Evolutionary conservation across 1,139 yeast genomes (phyloP), one percentile per base, ranked within the genome.

Genomic region (Insectozyma bohioensis): DNA sequence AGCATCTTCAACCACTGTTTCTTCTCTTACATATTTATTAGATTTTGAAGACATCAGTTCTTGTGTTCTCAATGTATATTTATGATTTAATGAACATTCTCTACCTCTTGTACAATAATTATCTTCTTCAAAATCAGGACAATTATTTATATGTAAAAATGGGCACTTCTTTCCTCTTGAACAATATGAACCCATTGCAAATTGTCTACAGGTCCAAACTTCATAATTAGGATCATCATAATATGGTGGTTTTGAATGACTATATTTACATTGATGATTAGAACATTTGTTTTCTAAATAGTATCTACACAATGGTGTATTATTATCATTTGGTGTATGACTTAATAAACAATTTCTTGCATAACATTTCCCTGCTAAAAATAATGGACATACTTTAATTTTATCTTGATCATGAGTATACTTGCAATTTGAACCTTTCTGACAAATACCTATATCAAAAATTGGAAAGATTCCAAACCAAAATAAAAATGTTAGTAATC

Each of bases 161-260:
- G 71, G 66, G 52, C 95, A 85, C 23, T 52, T 47, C 14, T 56
- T 51, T 0, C 95, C 95, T 23, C 75, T 53, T 18, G 63, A 72
- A 54, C 95, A 85, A 58, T 75, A 82, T 1, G 92, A 90, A 6
- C 75, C 74, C 21, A 79, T 49, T 2, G 90, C 72, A 61, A 85
- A 85, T 20, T 75, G 79, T 19, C 85, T 64, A 48, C 95, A 85
- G 0, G 77, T 62, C 53, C 67, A 60, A 5, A 77, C 63, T 20
- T 65, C 68, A 9, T 61, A 54, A 15, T 58, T 56, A 1, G 67
- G 58, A 34, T 70, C 52, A 49, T 61, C 65, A 50, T 81, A 54
- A 21, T 49, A 44, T 3, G 41, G 39, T 1, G 67, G 67, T 21
- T 51, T 48, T 16, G 34, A 37, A 39, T 65, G 95, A 17, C 73